Evolutionary conservation across 441 rosid species (phyloP).

Genomic region (Eruca vesicaria): DNA sequence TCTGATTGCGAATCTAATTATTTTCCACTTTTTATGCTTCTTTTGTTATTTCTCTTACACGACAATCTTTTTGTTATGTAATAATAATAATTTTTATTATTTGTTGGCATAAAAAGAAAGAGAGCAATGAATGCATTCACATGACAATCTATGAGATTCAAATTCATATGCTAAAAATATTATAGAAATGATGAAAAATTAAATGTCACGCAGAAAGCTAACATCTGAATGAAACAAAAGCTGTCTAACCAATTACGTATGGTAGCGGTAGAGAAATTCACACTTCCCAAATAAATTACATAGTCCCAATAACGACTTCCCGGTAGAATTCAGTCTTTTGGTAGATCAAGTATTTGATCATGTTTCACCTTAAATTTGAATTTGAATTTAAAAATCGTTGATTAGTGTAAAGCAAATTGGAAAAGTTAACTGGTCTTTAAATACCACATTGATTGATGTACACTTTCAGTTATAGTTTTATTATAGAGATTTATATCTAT

Average conservation of each 20-base stretch:
- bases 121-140: conserved; percentile 29
- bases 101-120: not conserved
- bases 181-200: conserved; percentile 2
- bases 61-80: conserved; percentile 2
- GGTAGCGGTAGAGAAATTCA: not conserved
- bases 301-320: not conserved
- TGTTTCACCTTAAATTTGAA: not conserved
- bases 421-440: too few species aligned
- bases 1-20: conserved; percentile 33
- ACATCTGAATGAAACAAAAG: not conserved
- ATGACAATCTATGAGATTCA: conserved; percentile 19
- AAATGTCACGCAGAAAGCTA: not conserved
- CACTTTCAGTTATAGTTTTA: not conserved
- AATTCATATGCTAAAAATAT: not conserved
- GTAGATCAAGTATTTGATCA: not conserved
- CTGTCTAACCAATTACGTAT: not conserved
- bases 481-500: too few species aligned
- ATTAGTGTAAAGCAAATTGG: not conserved
- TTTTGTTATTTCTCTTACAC: conserved; percentile 5
- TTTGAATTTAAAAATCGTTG: not conserved
- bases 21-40: conserved; percentile 24
- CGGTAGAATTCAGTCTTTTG: not conserved
- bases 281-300: not conserved
- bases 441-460: not conserved
- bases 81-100: not conserved